Percentiles rank a stretch among this genome's conserved stretches.
Conservation (phyloP, 495 filamentous ascomycete genomes). For the Niebla homalea region DNA sequence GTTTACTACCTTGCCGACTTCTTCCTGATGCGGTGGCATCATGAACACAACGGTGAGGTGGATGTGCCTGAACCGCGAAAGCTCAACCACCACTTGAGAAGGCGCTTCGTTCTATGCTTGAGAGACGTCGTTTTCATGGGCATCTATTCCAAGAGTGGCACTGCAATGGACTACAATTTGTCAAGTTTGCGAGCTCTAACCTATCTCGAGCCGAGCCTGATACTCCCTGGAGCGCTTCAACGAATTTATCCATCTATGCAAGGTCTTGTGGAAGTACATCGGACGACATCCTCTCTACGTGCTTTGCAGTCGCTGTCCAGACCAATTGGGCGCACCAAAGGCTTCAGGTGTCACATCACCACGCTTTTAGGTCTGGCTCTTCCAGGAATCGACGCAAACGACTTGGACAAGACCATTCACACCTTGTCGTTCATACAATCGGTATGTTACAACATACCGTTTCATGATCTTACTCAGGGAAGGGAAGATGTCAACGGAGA, state of each 20-base stretch:
- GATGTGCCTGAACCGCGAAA: slow-evolving; percentile 65
- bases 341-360: slow-evolving; percentile 89
- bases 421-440: slow-evolving; percentile 90
- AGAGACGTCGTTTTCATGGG: slow-evolving; percentile 97
- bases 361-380: slow-evolving; percentile 81
- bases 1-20: slow-evolving; percentile 90
- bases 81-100: slow-evolving; percentile 68
- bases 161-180: slow-evolving; percentile 79
- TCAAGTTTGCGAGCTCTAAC: slow-evolving; percentile 80
- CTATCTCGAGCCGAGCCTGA: slow-evolving; percentile 81
- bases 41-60: slow-evolving; percentile 83
- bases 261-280: slow-evolving; percentile 91
- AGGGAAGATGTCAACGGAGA: slow-evolving; percentile 55
- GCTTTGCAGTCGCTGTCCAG: slow-evolving; percentile 79
- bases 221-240: slow-evolving; percentile 86
- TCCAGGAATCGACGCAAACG: slow-evolving; percentile 94
- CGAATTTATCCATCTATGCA: slow-evolving; percentile 94
- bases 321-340: slow-evolving; percentile 80
- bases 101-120: slow-evolving; percentile 79
- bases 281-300: slow-evolving; percentile 85
- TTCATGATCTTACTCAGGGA: slow-evolving; percentile 65
- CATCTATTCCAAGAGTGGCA: slow-evolving; percentile 86
- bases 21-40: slow-evolving; percentile 96
- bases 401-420: slow-evolving; percentile 90
- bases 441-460: slow-evolving; percentile 87